A percentile compares a stretch with the other conserved stretches of the same genome.
Conservation (phyloP, 2,329 filamentous ascomycete genomes). For the Nannizziopsis barbatae region DNA sequence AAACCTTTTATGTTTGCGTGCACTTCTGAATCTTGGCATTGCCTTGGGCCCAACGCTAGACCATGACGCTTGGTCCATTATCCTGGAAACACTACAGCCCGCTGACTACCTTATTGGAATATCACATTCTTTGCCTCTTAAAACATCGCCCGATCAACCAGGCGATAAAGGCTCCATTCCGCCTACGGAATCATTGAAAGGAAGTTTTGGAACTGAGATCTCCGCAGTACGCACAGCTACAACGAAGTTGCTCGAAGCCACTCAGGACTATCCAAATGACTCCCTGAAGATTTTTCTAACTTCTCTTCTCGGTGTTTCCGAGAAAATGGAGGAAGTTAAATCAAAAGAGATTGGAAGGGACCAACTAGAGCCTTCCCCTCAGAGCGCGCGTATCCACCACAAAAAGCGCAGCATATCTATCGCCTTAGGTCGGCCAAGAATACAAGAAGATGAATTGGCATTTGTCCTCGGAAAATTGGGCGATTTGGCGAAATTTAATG, state of each 20-base stretch:
- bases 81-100: conserved; percentile 84
- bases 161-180: conserved; percentile 20
- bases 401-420: conserved; percentile 33
- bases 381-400: conserved; percentile 27
- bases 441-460: conserved; percentile 35
- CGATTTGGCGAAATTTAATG: conserved; percentile 62
- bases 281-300: conserved; percentile 67
- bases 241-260: conserved; percentile 79
- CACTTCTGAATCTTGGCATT: conserved; percentile 88
- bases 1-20: conserved; percentile 80
- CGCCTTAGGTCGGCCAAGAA: conserved; percentile 30
- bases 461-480: conserved; percentile 61
- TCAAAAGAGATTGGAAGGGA: conserved; percentile 46
- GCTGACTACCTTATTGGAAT: conserved; percentile 70
- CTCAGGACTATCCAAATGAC: conserved; percentile 73
- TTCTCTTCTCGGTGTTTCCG: conserved; percentile 62
- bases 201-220: conserved; percentile 68
- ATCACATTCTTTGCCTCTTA: conserved; percentile 21
- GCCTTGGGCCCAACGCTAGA: conserved; percentile 81
- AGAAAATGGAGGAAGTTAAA: conserved; percentile 32
- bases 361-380: conserved; percentile 16
- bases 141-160: conserved; percentile 21
- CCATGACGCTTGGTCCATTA: conserved; percentile 68
- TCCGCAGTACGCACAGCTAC: conserved; percentile 82
- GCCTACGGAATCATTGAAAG: conserved; percentile 38